These are phyloP conservation scores for Ustulina deusta DNA, from an alignment of 2,329 filamentous ascomycete species.

Conservation along the genomic window DNA sequence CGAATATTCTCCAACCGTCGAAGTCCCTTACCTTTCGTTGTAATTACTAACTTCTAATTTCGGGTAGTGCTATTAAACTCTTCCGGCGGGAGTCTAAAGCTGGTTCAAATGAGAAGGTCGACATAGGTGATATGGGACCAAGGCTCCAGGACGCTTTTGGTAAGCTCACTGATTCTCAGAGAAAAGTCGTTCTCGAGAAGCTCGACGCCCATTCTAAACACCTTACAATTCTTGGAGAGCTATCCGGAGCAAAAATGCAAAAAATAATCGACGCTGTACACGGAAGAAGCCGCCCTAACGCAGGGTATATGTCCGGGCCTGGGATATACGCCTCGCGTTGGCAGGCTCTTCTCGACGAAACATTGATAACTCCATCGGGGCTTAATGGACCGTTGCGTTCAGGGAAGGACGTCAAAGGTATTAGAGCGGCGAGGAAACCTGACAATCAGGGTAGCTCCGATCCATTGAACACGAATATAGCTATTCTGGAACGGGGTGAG, in stretches of 20 bases:
- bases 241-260: slow-evolving; percentile 68
- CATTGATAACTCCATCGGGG: slow-evolving; percentile 72
- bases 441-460: slow-evolving; percentile 50
- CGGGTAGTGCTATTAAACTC: slow-evolving; percentile 58
- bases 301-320: slow-evolving; percentile 66
- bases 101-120: not conserved
- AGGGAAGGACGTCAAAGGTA: slow-evolving; percentile 64
- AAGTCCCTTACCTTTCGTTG: not conserved
- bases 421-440: slow-evolving; percentile 58
- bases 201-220: slow-evolving; percentile 73
- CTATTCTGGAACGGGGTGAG: slow-evolving; percentile 49
- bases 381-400: slow-evolving; percentile 64
- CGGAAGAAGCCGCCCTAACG: slow-evolving; percentile 22
- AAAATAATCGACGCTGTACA: slow-evolving; percentile 62
- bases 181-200: slow-evolving; percentile 59
- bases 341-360: slow-evolving; percentile 78
- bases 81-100: slow-evolving; percentile 58
- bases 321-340: slow-evolving; percentile 79
- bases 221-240: slow-evolving; percentile 64
- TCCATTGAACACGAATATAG: slow-evolving; percentile 41
- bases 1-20: not conserved
- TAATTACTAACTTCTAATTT: slow-evolving; percentile 18
- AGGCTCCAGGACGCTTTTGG: slow-evolving; percentile 58
- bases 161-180: slow-evolving; percentile 61
- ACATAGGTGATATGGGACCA: slow-evolving; percentile 52